Evolutionary conservation across 2,329 filamentous ascomycete genomes (phyloP).

Genomic region (Sclerotinia spermophila): DNA sequence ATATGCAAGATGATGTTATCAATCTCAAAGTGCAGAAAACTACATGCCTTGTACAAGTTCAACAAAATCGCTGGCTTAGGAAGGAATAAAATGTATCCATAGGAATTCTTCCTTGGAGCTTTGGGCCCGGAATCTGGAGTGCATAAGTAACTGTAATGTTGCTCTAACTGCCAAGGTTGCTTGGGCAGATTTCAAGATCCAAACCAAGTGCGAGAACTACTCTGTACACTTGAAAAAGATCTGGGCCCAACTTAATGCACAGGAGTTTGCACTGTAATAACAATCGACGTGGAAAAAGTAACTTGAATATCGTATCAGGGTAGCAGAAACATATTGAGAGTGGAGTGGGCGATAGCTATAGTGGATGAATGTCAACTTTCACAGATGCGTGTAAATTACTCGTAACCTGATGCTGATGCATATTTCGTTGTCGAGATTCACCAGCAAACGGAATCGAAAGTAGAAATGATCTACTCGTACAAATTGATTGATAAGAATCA

Average conservation of each 20-base stretch:
- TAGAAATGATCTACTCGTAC: background rate
- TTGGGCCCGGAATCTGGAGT: background rate
- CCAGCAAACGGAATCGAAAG: background rate
- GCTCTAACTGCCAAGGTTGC: slow-evolving; percentile 1
- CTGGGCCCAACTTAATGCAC: background rate
- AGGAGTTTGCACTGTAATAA: background rate
- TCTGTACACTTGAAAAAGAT: background rate
- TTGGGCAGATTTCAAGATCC: background rate
- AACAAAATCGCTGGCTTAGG: background rate
- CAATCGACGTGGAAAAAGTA: background rate
- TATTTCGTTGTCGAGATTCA: too few species aligned
- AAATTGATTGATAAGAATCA: background rate
- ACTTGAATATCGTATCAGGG: background rate
- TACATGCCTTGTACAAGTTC: background rate
- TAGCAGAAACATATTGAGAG: background rate
- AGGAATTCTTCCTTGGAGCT: background rate
- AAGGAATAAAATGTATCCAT: background rate
- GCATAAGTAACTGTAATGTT: background rate
- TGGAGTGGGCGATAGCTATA: background rate
- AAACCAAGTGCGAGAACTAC: background rate
- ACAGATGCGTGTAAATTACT: background rate
- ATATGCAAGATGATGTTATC: background rate
- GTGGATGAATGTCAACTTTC: background rate
- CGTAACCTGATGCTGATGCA: background rate
- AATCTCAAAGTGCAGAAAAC: background rate